These are phyloP conservation scores for Cyclotella choctawhatcheeana DNA, from an alignment of 108 stramenopile genomes.

Conservation along the genomic window DNA sequence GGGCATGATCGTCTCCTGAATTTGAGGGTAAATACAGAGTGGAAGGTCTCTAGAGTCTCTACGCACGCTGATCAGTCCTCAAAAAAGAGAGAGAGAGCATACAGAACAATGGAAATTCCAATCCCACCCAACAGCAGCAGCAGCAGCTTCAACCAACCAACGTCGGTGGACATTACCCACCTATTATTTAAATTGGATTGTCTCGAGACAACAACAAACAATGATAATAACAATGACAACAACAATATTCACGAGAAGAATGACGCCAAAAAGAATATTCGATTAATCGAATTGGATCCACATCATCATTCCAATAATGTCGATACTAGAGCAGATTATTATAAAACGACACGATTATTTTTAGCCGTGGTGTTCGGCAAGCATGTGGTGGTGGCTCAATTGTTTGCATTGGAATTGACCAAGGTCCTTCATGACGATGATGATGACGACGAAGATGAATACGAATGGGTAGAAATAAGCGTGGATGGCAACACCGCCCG, in stretches of 20 bases:
- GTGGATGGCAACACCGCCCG: background rate
- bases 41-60: too few species aligned
- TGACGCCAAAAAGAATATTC: slow-evolving; percentile 14
- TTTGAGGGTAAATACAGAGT: too few species aligned
- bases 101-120: too few species aligned
- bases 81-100: too few species aligned
- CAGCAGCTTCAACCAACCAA: too few species aligned
- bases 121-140: too few species aligned
- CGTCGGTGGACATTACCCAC: too few species aligned
- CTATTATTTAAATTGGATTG: background rate
- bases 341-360: slow-evolving; percentile 34
- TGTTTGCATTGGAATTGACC: slow-evolving; percentile 42
- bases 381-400: slow-evolving; percentile 27
- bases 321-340: background rate
- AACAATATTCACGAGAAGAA: too few species aligned
- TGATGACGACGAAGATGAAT: slow-evolving; percentile 4
- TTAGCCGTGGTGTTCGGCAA: slow-evolving; percentile 33
- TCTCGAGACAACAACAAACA: too few species aligned
- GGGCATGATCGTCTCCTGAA: too few species aligned
- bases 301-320: slow-evolving; percentile 15
- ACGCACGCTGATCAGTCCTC: too few species aligned
- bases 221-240: too few species aligned
- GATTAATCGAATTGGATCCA: slow-evolving; percentile 38
- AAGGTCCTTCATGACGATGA: slow-evolving; percentile 23
- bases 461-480: slow-evolving; percentile 44